These are phyloP conservation scores for Papiliotrema flavescens DNA, from an alignment of 1,284 basidiomycete species.

Conservation along the genomic window DNA sequence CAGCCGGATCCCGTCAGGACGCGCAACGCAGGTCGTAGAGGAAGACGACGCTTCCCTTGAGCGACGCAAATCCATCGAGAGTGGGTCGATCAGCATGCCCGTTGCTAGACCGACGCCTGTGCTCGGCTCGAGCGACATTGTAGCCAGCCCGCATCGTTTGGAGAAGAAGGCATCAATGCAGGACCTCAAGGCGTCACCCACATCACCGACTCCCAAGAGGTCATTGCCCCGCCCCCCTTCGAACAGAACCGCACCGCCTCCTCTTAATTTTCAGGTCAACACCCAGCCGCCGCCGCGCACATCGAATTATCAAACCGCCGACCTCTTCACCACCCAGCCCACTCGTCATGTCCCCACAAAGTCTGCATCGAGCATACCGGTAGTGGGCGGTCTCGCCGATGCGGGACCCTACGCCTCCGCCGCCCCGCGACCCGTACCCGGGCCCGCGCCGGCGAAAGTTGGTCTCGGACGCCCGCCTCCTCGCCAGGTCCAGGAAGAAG, in stretches of 20 bases:
- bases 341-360: conserved; percentile 26
- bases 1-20: neutral
- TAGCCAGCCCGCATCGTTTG: conserved; percentile 14
- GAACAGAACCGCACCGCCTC: conserved; percentile 11
- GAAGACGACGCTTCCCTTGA: neutral
- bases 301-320: neutral
- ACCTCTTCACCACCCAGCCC: neutral
- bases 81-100: too few relatives aligned
- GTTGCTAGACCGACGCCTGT: too few relatives aligned
- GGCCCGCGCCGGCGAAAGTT: neutral
- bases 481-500: conserved; percentile 54
- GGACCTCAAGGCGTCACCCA: conserved; percentile 17
- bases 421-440: neutral
- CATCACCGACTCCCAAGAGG: conserved; percentile 23
- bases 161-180: conserved; percentile 24
- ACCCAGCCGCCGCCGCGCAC: conserved; percentile 7
- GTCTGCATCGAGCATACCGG: conserved; percentile 37
- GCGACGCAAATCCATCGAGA: too few relatives aligned
- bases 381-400: conserved; percentile 40
- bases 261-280: too few relatives aligned
- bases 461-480: neutral
- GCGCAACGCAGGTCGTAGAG: neutral
- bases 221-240: conserved; percentile 3
- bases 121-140: neutral
- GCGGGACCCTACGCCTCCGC: conserved; percentile 38